phyloP scores from a whole-genome alignment of 352 stramenopile species.

The Nothophytophthora sp. region DNA sequence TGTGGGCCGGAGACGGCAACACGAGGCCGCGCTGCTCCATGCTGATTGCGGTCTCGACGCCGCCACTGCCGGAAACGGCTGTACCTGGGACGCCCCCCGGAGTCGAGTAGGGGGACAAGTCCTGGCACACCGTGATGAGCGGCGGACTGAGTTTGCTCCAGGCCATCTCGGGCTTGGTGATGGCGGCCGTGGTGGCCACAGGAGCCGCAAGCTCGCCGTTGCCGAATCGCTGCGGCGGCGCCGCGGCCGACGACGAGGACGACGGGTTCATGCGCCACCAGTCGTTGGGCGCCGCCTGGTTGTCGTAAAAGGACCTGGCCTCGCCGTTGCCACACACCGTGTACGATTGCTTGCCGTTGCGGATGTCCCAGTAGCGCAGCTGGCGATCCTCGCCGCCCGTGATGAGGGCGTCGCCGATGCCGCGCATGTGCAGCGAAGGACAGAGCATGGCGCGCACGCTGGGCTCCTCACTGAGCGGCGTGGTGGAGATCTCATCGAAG shows the following conservation, averaged over 20 bases:
- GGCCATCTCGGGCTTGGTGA: slow-evolving; percentile 85
- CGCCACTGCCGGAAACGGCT: slow-evolving; percentile 47
- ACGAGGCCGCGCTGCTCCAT: slow-evolving; percentile 89
- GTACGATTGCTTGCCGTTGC: slow-evolving; percentile 92
- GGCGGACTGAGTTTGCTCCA: slow-evolving; percentile 87
- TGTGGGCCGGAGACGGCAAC: slow-evolving; percentile 86
- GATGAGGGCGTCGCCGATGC: slow-evolving; percentile 86
- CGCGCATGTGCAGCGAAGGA: slow-evolving; percentile 86
- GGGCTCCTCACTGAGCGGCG: slow-evolving; percentile 69
- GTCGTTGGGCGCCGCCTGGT: slow-evolving; percentile 67
- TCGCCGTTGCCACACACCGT: slow-evolving; percentile 90
- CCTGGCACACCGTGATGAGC: slow-evolving; percentile 85
- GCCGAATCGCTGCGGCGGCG: slow-evolving; percentile 23
- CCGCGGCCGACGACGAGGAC: slow-evolving; percentile 22
- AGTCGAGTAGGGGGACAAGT: slow-evolving; percentile 70
- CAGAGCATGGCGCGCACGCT: slow-evolving; percentile 89
- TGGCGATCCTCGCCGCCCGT: slow-evolving; percentile 94
- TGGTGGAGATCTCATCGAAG: slow-evolving; percentile 83
- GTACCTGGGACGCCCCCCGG: slow-evolving; percentile 44
- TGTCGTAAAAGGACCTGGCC: slow-evolving; percentile 88
- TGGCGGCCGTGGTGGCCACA: slow-evolving; percentile 22
- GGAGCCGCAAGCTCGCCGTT: slow-evolving; percentile 32
- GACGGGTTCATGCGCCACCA: slow-evolving; percentile 86
- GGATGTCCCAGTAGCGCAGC: slow-evolving; percentile 98
- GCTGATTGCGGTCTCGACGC: slow-evolving; percentile 73